Conservation (phyloP, 1,284 basidiomycete genomes). For the Jaminaea rosea region DNA sequence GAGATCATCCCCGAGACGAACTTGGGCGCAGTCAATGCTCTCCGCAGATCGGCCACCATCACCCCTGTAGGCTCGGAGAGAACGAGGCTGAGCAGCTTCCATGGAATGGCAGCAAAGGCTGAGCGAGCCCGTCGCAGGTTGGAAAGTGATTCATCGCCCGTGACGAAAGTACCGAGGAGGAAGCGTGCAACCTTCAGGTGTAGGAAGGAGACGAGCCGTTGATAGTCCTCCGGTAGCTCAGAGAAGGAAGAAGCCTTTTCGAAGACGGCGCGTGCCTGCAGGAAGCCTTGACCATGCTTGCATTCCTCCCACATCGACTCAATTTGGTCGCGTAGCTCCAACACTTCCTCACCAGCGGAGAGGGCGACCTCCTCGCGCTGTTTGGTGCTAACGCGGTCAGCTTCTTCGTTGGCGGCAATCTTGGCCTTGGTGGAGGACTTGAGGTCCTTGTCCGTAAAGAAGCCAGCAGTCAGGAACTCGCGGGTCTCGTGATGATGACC, state of each 20-base stretch:
- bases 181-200: conserved; percentile 38
- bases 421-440: conserved; percentile 24
- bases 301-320: conserved; percentile 41
- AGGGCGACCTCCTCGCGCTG: conserved; percentile 34
- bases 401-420: conserved; percentile 28
- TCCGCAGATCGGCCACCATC: conserved; percentile 19
- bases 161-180: conserved; percentile 38
- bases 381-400: conserved; percentile 29
- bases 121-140: conserved; percentile 35
- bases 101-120: conserved; percentile 32
- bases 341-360: conserved; percentile 35
- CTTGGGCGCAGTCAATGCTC: conserved; percentile 11
- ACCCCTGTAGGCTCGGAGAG: conserved; percentile 33
- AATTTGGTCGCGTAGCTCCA: conserved; percentile 33
- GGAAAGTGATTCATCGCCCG: conserved; percentile 33
- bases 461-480: conserved; percentile 35
- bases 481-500: conserved; percentile 33
- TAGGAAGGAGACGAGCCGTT: conserved; percentile 38
- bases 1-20: conserved; percentile 13
- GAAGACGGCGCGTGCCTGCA: conserved; percentile 32
- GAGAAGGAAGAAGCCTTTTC: conserved; percentile 25
- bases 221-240: conserved; percentile 33
- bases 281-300: conserved; percentile 39
- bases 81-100: conserved; percentile 36
- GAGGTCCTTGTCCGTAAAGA: conserved; percentile 27